A percentile compares a stretch with the other conserved stretches of the same genome.
phyloP scores from a whole-genome alignment of 2,329 filamentous ascomycete species.

The Fusarium tjaetaba region DNA sequence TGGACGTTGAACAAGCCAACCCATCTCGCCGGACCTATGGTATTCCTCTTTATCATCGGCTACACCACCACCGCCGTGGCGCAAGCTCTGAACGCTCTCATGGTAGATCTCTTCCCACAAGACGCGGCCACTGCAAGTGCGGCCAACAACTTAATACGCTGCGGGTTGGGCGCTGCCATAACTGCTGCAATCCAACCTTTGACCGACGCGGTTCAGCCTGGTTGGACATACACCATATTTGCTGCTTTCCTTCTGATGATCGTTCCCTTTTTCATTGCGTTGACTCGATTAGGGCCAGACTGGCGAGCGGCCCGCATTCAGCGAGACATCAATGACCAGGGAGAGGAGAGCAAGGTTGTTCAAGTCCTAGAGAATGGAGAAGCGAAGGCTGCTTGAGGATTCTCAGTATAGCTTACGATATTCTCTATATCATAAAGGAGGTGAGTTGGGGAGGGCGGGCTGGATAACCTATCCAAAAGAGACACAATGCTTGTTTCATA shows the following conservation, averaged over 20 bases:
- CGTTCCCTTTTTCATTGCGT: background rate
- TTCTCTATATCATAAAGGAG: too few relatives aligned
- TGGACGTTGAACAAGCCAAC: background rate
- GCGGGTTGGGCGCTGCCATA: background rate
- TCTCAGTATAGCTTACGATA: too few relatives aligned
- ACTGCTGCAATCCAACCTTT: background rate
- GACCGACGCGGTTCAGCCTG: background rate
- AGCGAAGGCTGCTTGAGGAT: too few relatives aligned
- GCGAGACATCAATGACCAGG: rapidly evolving
- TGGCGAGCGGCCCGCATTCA: background rate
- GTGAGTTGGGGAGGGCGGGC: too few relatives aligned
- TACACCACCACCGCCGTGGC: background rate
- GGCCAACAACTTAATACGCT: background rate
- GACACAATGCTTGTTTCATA: too few relatives aligned
- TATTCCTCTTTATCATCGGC: background rate
- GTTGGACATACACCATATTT: background rate
- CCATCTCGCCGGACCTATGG: background rate
- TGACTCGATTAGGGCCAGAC: background rate
- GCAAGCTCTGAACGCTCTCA: background rate
- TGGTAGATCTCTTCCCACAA: background rate
- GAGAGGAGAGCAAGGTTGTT: rapidly evolving
- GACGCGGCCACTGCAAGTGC: background rate
- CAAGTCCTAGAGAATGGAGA: background rate
- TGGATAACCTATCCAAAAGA: too few relatives aligned
- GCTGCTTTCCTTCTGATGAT: background rate